Evolutionary conservation across 176 grass and related monocot genomes (phyloP).

Genomic region (Hsuehochloa calcarea): DNA sequence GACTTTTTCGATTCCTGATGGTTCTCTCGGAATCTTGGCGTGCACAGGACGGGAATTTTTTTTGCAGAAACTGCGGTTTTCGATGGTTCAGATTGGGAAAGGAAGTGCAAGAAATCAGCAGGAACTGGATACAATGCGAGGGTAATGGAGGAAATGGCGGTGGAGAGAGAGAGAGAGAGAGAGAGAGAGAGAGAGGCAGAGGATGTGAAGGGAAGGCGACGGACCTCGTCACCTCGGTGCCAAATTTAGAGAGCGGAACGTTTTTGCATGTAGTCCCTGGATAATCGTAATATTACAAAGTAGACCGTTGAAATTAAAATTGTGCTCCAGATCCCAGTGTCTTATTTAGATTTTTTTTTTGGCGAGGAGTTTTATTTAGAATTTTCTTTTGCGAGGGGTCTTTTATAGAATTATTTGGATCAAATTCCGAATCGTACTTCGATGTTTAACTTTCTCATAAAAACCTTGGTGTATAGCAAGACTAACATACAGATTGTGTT

Average conservation of each 20-base stretch:
- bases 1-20: not conserved
- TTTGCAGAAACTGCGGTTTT: not conserved
- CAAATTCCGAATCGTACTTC: not conserved
- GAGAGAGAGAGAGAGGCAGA: not conserved
- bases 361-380: no score
- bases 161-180: not conserved
- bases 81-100: not conserved
- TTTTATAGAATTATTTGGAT: not conserved
- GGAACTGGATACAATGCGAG: conserved; percentile 8
- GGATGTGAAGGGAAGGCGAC: conserved; percentile 22
- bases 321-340: not conserved
- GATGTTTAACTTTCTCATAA: not conserved
- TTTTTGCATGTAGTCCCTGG: not conserved
- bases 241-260: conserved; percentile 38
- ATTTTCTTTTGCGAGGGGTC: not conserved
- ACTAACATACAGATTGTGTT: no score
- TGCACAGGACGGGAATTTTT: not conserved
- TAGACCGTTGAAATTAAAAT: not conserved
- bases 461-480: not conserved
- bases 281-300: not conserved
- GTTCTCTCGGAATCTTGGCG: conserved; percentile 10
- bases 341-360: not conserved
- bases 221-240: conserved; percentile 37
- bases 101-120: not conserved
- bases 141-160: not conserved